A percentile compares a stretch with the other conserved stretches of the same genome.
phyloP scores from a whole-genome alignment of 2,329 filamentous ascomycete species.

The Penicillium frequentans region DNA sequence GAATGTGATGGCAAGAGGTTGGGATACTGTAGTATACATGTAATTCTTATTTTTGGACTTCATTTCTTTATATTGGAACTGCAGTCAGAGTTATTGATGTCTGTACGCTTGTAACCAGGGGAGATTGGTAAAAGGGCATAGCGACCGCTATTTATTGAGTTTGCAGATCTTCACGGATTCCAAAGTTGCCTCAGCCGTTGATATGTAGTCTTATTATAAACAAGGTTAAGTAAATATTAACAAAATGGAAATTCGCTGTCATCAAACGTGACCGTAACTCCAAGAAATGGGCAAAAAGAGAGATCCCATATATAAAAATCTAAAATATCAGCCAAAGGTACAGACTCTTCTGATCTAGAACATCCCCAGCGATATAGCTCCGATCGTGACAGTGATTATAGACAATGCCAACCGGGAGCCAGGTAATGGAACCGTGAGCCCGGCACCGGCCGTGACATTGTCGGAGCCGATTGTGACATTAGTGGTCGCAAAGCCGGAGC shows the following conservation, averaged over 20 bases:
- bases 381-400: slow-evolving; percentile 8
- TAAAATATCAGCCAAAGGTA: not conserved
- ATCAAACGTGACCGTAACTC: slow-evolving; percentile 26
- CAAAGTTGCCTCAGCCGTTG: not conserved
- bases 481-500: slow-evolving; percentile 54
- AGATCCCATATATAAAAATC: not conserved
- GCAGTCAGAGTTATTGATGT: too few species aligned
- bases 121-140: not conserved
- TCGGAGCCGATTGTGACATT: slow-evolving; percentile 39
- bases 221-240: not conserved
- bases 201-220: not conserved
- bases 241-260: slow-evolving; percentile 24
- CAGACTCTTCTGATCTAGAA: slow-evolving; percentile 5
- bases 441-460: slow-evolving; percentile 11
- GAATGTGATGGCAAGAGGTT: too few species aligned
- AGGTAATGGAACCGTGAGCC: slow-evolving; percentile 4
- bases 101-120: not conserved
- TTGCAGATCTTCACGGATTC: not conserved
- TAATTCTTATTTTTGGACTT: too few species aligned
- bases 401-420: slow-evolving; percentile 4
- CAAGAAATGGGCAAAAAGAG: slow-evolving; percentile 7
- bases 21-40: too few species aligned
- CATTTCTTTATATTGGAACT: too few species aligned
- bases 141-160: not conserved
- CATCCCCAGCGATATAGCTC: not conserved